These are phyloP conservation scores for Boechera divaricarpa DNA, from an alignment of 345 rosid genomes.

Conservation along the genomic window DNA sequence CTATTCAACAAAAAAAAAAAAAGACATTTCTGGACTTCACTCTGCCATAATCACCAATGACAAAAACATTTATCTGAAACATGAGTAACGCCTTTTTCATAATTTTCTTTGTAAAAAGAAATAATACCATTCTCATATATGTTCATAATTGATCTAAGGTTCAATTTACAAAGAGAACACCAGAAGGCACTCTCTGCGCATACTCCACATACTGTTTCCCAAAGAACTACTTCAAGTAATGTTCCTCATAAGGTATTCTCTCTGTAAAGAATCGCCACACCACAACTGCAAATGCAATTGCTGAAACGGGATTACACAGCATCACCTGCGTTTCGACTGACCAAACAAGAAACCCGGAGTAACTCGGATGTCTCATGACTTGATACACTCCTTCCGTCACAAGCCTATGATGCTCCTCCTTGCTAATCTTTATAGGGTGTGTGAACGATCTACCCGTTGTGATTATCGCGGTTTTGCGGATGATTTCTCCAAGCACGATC, in stretches of 20 bases:
- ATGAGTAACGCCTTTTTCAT: background rate
- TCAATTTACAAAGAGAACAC: constrained; percentile 72
- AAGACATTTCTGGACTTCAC: background rate
- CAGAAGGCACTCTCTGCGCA: constrained; percentile 61
- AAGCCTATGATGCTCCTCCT: constrained; percentile 63
- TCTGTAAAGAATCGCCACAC: constrained; percentile 70
- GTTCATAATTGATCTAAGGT: constrained; percentile 9
- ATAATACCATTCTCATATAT: background rate
- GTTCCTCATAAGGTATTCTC: constrained; percentile 71
- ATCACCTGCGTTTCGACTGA: constrained; percentile 77
- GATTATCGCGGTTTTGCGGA: constrained; percentile 63
- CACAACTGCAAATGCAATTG: constrained; percentile 58
- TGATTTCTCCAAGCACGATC: constrained; percentile 60
- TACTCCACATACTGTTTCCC: constrained; percentile 61
- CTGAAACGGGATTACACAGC: constrained; percentile 73
- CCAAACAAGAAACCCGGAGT: constrained; percentile 72
- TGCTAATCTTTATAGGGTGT: constrained; percentile 61
- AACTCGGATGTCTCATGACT: constrained; percentile 73
- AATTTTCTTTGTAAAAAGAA: background rate
- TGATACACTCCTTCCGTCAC: constrained; percentile 66
- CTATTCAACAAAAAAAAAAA: background rate
- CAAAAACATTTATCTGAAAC: constrained; percentile 9
- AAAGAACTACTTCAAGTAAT: constrained; percentile 68
- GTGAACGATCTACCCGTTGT: constrained; percentile 76
- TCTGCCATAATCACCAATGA: background rate